These are phyloP conservation scores for Chlorella sorokiniana DNA, from an alignment of 139 green algal genomes.

Conservation along the genomic window DNA sequence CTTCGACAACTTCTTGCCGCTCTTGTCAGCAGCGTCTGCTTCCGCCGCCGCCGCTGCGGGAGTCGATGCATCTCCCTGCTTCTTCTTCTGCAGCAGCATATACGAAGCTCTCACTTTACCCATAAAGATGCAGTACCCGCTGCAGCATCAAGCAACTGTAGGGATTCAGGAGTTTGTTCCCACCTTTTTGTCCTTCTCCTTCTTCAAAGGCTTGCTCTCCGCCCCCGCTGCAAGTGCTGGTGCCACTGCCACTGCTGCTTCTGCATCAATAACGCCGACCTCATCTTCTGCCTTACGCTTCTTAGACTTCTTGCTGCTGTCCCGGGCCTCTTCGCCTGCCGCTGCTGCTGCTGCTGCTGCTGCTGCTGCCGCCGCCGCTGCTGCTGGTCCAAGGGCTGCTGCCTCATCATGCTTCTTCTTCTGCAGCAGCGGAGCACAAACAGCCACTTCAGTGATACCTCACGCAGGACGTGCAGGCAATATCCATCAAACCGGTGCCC, in stretches of 20 bases:
- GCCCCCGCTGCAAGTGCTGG: too few species aligned
- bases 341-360: not conserved
- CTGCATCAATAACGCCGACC: too few species aligned
- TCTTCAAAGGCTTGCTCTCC: too few species aligned
- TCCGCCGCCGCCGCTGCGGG: too few species aligned
- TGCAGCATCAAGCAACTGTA: too few species aligned
- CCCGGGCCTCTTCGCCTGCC: not conserved
- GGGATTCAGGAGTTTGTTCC: too few species aligned
- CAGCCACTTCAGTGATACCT: not conserved
- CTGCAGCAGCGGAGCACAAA: not conserved
- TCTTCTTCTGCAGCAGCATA: too few species aligned
- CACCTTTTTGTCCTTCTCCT: constrained; percentile 9
- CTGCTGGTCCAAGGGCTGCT: not conserved
- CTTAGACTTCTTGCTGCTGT: constrained; percentile 11
- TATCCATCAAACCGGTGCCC: not conserved
- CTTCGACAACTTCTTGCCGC: constrained; percentile 3
- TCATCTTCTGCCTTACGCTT: not conserved
- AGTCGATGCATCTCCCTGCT: too few species aligned
- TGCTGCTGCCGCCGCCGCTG: not conserved
- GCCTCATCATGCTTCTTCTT: not conserved
- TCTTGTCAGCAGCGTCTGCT: not conserved
- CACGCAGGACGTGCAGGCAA: too few species aligned
- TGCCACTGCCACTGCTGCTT: not conserved
- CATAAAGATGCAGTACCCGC: too few species aligned
- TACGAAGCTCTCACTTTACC: too few species aligned